These are phyloP conservation scores for Calonectria henricotiae DNA, from an alignment of 2,329 filamentous ascomycete genomes.

Conservation along the genomic window DNA sequence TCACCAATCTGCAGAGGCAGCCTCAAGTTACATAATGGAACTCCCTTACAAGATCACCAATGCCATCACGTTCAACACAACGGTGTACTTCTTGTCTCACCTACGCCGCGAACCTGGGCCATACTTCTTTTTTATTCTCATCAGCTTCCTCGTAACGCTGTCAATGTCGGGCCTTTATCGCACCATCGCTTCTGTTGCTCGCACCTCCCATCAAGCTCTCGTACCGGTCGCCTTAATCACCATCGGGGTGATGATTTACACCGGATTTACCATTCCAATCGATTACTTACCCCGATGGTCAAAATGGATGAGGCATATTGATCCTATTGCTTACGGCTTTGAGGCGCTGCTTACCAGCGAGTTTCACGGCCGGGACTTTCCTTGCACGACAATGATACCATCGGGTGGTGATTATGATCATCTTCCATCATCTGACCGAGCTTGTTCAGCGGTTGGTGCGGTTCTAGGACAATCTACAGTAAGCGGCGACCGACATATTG, in stretches of 20 bases:
- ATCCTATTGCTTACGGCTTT: constrained; percentile 77
- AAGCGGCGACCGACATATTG: constrained; percentile 11
- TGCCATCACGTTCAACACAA: constrained; percentile 60
- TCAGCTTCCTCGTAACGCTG: constrained; percentile 68
- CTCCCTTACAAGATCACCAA: constrained; percentile 61
- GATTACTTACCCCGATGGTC: constrained; percentile 74
- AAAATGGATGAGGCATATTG: constrained; percentile 77
- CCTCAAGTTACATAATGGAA: constrained; percentile 58
- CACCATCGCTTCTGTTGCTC: constrained; percentile 55
- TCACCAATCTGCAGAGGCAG: constrained; percentile 54
- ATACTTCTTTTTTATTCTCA: constrained; percentile 64
- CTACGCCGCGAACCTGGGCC: constrained; percentile 61
- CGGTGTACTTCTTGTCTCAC: constrained; percentile 66
- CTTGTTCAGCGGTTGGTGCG: constrained; percentile 29
- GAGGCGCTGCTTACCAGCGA: constrained; percentile 78
- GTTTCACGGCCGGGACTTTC: constrained; percentile 60
- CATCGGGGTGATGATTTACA: constrained; percentile 56
- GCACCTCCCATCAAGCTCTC: constrained; percentile 54
- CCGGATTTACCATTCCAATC: constrained; percentile 65
- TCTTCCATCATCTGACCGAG: not conserved
- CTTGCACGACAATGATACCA: constrained; percentile 39
- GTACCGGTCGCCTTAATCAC: constrained; percentile 58
- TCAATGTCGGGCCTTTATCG: constrained; percentile 75
- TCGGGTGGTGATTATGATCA: constrained; percentile 27
- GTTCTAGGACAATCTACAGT: constrained; percentile 18